phyloP scores from a whole-genome alignment of 257 asterid genomes.

The Cordia subcordata region DNA sequence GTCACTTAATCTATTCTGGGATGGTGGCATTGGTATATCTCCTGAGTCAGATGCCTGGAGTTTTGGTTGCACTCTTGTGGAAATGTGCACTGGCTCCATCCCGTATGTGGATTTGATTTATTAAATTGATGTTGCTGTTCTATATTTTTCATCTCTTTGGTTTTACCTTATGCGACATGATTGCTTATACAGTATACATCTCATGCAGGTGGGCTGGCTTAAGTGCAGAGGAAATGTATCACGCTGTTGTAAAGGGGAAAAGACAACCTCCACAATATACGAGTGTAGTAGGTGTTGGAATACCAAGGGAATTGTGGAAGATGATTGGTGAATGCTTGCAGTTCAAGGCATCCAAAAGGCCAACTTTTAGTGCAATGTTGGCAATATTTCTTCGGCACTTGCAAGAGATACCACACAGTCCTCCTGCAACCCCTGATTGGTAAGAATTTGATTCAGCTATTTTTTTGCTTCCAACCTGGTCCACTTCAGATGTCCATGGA shows the following conservation, averaged over 20 bases:
- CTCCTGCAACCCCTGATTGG: constrained; percentile 96
- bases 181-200: constrained; percentile 16
- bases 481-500: neutral
- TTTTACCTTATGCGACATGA: constrained; percentile 3
- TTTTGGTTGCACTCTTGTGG: constrained; percentile 97
- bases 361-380: constrained; percentile 89
- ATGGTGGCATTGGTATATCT: constrained; percentile 95
- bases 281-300: constrained; percentile 94
- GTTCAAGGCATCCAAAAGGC: constrained; percentile 79
- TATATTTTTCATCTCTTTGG: neutral
- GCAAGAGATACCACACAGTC: constrained; percentile 95
- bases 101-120: constrained; percentile 66
- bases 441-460: constrained; percentile 36
- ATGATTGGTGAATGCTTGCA: constrained; percentile 99
- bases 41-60: constrained; percentile 99
- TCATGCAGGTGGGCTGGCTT: constrained; percentile 89
- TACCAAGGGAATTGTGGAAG: constrained; percentile 97
- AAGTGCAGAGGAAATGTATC: constrained; percentile 87
- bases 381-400: constrained; percentile 85
- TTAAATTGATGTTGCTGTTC: constrained; percentile 6
- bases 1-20: constrained; percentile 94
- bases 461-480: constrained; percentile 6
- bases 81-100: constrained; percentile 98
- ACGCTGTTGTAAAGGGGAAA: constrained; percentile 76
- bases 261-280: constrained; percentile 96